Conservation (phyloP, 2,329 filamentous ascomycete genomes). For the Fusarium verticillioides region DNA sequence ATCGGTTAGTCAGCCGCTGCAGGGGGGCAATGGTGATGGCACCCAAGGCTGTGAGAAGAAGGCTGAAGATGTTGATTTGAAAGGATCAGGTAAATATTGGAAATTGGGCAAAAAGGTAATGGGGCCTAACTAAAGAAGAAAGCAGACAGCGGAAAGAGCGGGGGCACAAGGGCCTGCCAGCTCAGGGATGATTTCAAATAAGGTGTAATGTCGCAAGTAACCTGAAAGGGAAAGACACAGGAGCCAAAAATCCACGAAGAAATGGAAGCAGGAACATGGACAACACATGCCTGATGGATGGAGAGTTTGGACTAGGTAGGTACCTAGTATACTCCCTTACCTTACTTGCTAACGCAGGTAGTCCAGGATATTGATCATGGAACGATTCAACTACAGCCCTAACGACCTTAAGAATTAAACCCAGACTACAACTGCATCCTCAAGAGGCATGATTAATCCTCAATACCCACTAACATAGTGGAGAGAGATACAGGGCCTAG, state of each 20-base stretch:
- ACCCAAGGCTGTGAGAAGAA: constrained; percentile 20
- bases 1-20: constrained; percentile 43
- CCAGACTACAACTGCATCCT: constrained; percentile 9
- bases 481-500: background rate
- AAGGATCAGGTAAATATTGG: constrained; percentile 35
- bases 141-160: constrained; percentile 8
- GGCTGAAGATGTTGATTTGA: constrained; percentile 30
- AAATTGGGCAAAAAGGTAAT: constrained; percentile 19
- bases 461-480: background rate
- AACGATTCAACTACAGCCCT: constrained; percentile 10
- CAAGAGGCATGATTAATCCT: constrained; percentile 14
- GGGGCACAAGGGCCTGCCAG: constrained; percentile 10
- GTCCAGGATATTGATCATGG: background rate
- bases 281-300: background rate
- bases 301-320: background rate
- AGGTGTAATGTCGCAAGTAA: constrained; percentile 4
- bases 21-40: constrained; percentile 5
- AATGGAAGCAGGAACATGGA: constrained; percentile 1
- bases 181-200: constrained; percentile 19
- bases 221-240: background rate
- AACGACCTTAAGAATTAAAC: background rate
- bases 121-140: background rate
- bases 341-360: background rate
- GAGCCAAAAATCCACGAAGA: background rate
- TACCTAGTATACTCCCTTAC: background rate